Conservation (phyloP, 2,329 filamentous ascomycete genomes). For the Xylariales sp. region DNA sequence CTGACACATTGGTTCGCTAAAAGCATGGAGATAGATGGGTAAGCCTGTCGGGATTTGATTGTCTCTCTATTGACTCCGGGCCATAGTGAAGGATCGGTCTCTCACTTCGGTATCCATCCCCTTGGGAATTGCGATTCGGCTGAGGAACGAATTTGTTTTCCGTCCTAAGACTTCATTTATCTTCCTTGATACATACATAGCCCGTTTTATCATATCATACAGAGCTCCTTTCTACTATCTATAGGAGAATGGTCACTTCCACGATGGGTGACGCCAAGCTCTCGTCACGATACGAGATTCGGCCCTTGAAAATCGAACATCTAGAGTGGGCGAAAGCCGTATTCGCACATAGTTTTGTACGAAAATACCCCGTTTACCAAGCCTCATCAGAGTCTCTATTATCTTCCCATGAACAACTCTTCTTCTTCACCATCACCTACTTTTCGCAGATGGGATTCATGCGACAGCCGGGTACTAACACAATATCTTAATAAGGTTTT, state of each 20-base stretch:
- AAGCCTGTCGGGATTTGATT: background rate
- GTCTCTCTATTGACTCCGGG: background rate
- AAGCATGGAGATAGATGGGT: background rate
- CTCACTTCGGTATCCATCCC: background rate
- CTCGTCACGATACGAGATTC: conserved; percentile 33
- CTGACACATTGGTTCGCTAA: background rate
- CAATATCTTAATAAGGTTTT: conserved; percentile 19
- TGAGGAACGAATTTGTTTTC: background rate
- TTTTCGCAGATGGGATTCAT: background rate
- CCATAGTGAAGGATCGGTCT: background rate
- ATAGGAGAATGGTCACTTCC: background rate
- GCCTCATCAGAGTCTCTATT: background rate
- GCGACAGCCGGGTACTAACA: conserved; percentile 3
- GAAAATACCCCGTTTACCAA: background rate
- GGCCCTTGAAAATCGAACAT: conserved; percentile 26
- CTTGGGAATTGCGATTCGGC: background rate
- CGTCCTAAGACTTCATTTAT: background rate
- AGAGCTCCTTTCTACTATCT: background rate
- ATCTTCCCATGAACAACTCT: background rate
- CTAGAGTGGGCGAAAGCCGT: conserved; percentile 34
- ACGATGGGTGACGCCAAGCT: conserved; percentile 27
- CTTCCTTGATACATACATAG: background rate
- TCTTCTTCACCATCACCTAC: background rate
- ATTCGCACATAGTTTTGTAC: conserved; percentile 35
- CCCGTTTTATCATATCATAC: background rate